These are phyloP conservation scores for Alternaria burnsii DNA, from an alignment of 2,329 filamentous ascomycete genomes.

Conservation along the genomic window DNA sequence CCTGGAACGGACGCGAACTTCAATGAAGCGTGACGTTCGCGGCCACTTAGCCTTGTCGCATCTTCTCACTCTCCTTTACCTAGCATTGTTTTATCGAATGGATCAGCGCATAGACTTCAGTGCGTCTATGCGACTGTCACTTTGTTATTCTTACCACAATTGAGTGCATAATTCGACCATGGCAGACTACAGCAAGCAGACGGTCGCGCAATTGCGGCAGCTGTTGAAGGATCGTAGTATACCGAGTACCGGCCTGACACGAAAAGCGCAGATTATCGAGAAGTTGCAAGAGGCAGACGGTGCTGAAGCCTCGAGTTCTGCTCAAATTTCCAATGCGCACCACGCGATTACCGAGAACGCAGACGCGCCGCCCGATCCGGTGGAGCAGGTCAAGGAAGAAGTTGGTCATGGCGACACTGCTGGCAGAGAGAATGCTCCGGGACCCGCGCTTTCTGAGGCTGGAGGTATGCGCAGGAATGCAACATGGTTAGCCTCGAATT, in stretches of 20 bases:
- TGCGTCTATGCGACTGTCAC: slow-evolving; percentile 8
- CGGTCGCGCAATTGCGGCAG: slow-evolving; percentile 57
- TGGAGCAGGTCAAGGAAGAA: slow-evolving; percentile 14
- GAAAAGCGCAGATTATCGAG: slow-evolving; percentile 60
- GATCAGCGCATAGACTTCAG: not conserved
- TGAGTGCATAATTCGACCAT: slow-evolving; percentile 25
- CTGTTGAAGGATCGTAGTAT: slow-evolving; percentile 59
- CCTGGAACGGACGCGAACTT: slow-evolving; percentile 17
- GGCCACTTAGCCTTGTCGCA: slow-evolving; percentile 9
- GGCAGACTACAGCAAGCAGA: slow-evolving; percentile 57
- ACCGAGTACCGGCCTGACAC: slow-evolving; percentile 55
- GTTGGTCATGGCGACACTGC: slow-evolving; percentile 3
- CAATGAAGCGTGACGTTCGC: slow-evolving; percentile 22
- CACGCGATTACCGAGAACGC: slow-evolving; percentile 6
- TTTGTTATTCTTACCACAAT: not conserved
- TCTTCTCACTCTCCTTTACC: slow-evolving; percentile 2
- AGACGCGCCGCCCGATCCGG: slow-evolving; percentile 16
- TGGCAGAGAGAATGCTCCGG: slow-evolving; percentile 7
- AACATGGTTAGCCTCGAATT: not conserved
- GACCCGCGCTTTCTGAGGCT: slow-evolving; percentile 30
- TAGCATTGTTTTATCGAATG: not conserved
- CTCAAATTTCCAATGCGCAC: not conserved
- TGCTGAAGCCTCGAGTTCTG: slow-evolving; percentile 10
- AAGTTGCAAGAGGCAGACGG: slow-evolving; percentile 50
- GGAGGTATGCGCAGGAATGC: slow-evolving; percentile 26